phyloP scores from a whole-genome alignment of 2,329 filamentous ascomycete genomes.

The Fusarium sambucinum region DNA sequence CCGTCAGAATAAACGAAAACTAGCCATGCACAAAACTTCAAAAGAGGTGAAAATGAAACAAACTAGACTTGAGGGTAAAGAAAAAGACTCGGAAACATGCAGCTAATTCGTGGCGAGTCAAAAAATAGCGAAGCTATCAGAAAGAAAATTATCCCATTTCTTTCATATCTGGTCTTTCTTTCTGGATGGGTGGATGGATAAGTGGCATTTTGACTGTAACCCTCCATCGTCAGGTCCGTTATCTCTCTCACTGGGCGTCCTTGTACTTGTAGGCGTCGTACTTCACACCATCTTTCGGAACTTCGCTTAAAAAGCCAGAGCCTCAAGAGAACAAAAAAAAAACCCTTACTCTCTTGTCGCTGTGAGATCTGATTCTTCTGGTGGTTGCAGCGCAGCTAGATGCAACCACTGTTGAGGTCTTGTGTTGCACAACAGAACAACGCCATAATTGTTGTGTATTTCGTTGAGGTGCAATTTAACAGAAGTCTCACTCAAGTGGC shows the following conservation, averaged over 20 bases:
- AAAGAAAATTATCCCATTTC: slow-evolving; percentile 4
- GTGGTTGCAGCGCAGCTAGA: slow-evolving; percentile 32
- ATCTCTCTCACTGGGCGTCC: slow-evolving; percentile 31
- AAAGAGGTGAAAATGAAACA: slow-evolving; percentile 28
- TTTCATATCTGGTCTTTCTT: slow-evolving; percentile 3
- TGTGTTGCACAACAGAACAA: slow-evolving; percentile 29
- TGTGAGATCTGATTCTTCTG: slow-evolving; percentile 32
- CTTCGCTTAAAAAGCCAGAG: slow-evolving; percentile 31
- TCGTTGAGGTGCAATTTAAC: slow-evolving; percentile 26
- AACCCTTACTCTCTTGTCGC: slow-evolving; percentile 10
- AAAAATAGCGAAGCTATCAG: slow-evolving; percentile 4
- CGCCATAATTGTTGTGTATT: slow-evolving; percentile 8
- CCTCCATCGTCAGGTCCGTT: slow-evolving; percentile 29
- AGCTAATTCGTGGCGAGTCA: slow-evolving; percentile 16
- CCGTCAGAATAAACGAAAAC: slow-evolving; percentile 13
- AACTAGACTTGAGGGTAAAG: not conserved
- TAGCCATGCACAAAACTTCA: slow-evolving; percentile 27
- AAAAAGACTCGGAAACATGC: slow-evolving; percentile 19
- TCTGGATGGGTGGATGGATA: not conserved
- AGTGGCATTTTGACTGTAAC: slow-evolving; percentile 22
- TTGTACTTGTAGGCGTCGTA: not conserved
- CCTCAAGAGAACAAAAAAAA: slow-evolving; percentile 21
- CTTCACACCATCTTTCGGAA: slow-evolving; percentile 34
- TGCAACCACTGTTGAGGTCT: slow-evolving; percentile 25
- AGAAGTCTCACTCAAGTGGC: not conserved